Evolutionary conservation across 1,284 basidiomycete genomes (phyloP).

Genomic region (Peniophora sp.): DNA sequence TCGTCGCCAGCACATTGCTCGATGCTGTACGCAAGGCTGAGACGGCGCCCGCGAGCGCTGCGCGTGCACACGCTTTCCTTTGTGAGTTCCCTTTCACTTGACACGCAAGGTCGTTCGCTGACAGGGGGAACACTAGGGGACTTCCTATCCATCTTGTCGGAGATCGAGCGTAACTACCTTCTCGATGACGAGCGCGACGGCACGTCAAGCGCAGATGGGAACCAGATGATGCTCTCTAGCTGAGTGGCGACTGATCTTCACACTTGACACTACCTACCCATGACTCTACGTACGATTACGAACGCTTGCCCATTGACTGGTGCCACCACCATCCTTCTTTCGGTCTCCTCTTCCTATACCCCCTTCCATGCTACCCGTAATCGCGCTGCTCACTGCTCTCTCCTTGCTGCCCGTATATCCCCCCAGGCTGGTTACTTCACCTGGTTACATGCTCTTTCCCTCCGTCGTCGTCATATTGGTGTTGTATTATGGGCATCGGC

Average conservation of each 20-base stretch:
- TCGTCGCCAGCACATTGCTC: constrained; percentile 80
- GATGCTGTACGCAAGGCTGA: constrained; percentile 80
- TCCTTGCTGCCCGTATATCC: no score
- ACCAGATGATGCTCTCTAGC: constrained; percentile 35
- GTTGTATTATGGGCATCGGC: no score
- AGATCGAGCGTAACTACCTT: constrained; percentile 81
- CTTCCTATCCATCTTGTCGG: constrained; percentile 80
- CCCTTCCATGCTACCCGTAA: background rate
- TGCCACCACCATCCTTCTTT: background rate
- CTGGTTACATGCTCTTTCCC: no score
- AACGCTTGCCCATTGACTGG: background rate
- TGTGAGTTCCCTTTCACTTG: constrained; percentile 38
- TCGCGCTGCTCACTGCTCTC: no score
- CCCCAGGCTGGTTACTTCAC: no score
- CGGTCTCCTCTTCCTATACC: background rate
- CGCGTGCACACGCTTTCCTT: constrained; percentile 71
- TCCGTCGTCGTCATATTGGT: no score
- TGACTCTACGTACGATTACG: background rate
- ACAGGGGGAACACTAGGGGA: constrained; percentile 50
- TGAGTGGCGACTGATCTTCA: constrained; percentile 8
- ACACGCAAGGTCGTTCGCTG: constrained; percentile 3
- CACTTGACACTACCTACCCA: background rate
- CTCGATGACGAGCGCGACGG: constrained; percentile 70
- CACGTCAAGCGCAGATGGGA: constrained; percentile 48
- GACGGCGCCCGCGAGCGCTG: constrained; percentile 66